Percentiles rank a stretch among this genome's conserved stretches.
Conservation (phyloP, 768 basidiomycete genomes). For the Tephrocybe sp. region DNA sequence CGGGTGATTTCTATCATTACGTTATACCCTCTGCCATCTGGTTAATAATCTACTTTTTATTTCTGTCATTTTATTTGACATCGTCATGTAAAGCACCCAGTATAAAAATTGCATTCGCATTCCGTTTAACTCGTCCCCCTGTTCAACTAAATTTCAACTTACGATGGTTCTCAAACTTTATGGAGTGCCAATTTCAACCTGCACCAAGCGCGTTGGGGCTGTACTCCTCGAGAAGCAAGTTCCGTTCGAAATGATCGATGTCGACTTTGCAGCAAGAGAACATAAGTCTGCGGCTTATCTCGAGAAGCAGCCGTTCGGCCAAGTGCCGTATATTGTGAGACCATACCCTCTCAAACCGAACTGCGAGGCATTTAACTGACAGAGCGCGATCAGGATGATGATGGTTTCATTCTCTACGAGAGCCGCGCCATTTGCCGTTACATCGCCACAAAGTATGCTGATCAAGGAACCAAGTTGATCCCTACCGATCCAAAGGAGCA, state of each 20-base stretch:
- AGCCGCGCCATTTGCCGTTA: slow-evolving; percentile 58
- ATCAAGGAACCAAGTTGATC: slow-evolving; percentile 50
- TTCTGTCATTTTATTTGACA: too few relatives aligned
- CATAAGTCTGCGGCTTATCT: slow-evolving; percentile 38
- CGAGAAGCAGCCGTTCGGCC: too few relatives aligned
- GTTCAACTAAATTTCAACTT: too few relatives aligned
- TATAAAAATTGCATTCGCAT: too few relatives aligned
- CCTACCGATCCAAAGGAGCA: slow-evolving; percentile 43
- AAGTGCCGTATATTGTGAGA: slow-evolving; percentile 31
- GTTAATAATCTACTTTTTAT: too few relatives aligned
- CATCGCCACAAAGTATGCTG: slow-evolving; percentile 45
- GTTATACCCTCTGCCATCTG: too few relatives aligned
- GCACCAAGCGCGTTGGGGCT: slow-evolving; percentile 43
- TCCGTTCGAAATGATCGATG: slow-evolving; percentile 44
- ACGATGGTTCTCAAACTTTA: slow-evolving; percentile 48
- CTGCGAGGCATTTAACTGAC: too few relatives aligned
- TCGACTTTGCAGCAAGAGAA: slow-evolving; percentile 36
- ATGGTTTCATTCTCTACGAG: slow-evolving; percentile 24
- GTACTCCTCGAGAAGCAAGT: slow-evolving; percentile 47
- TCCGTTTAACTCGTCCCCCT: too few relatives aligned
- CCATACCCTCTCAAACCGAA: too few relatives aligned
- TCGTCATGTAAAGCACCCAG: too few relatives aligned
- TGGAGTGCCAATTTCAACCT: slow-evolving; percentile 42
- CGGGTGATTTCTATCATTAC: too few relatives aligned
- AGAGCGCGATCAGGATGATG: slow-evolving; percentile 39